Percentiles rank a stretch among this genome's conserved stretches.
phyloP scores from a whole-genome alignment of 2,329 filamentous ascomycete species.

The Rugonectria rugulosa region DNA sequence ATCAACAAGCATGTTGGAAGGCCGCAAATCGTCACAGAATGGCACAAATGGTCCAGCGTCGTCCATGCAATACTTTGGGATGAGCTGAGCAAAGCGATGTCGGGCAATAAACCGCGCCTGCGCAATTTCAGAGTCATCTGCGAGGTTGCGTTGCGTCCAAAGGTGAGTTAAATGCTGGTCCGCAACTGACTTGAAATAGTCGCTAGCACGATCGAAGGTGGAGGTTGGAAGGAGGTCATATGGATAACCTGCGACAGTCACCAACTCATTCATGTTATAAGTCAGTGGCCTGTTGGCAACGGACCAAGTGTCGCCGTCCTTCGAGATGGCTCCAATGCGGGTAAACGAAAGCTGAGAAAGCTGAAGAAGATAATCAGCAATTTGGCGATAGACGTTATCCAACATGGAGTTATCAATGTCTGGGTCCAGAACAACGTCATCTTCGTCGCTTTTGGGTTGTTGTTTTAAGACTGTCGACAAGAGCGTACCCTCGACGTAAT shows the following conservation, averaged over 20 bases:
- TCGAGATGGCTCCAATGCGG: conserved; percentile 46
- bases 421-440: conserved; percentile 32
- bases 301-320: conserved; percentile 37
- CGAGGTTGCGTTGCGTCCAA: conserved; percentile 43
- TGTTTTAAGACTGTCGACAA: conserved; percentile 36
- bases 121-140: conserved; percentile 36
- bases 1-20: conserved; percentile 49
- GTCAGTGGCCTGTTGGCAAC: conserved; percentile 46
- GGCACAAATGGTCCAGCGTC: conserved; percentile 46
- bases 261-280: conserved; percentile 51
- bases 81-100: conserved; percentile 42
- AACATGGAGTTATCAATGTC: conserved; percentile 29
- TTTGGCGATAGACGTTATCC: conserved; percentile 34
- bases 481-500: conserved; percentile 39
- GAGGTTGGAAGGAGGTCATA: conserved; percentile 37
- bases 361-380: conserved; percentile 37
- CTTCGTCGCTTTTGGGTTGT: conserved; percentile 34
- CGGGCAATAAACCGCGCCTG: conserved; percentile 44
- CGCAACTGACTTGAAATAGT: conserved; percentile 42
- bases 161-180: conserved; percentile 39
- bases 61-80: conserved; percentile 39
- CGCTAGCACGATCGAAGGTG: conserved; percentile 41
- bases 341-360: conserved; percentile 43
- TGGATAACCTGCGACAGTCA: conserved; percentile 42
- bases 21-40: conserved; percentile 50